These are phyloP conservation scores for Fraxinus albicans DNA, from an alignment of 305 asterid species.

Conservation along the genomic window DNA sequence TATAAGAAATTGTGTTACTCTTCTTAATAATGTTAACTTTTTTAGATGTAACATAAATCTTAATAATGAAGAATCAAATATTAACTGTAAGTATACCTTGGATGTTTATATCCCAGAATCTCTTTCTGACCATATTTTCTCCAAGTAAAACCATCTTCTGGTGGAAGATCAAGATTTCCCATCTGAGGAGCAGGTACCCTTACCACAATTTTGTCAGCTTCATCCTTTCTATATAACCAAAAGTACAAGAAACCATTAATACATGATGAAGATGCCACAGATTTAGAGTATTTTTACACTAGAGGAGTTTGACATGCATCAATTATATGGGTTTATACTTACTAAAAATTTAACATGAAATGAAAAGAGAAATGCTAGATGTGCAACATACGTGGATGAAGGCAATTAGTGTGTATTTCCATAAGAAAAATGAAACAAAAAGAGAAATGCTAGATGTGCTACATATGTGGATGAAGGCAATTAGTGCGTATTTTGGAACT, in stretches of 20 bases:
- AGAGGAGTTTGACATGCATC: no score
- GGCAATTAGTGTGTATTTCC: no score
- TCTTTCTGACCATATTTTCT: slow-evolving; percentile 85
- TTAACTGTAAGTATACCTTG: slow-evolving; percentile 45
- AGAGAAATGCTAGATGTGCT: background rate
- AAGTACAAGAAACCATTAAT: background rate
- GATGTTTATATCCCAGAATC: slow-evolving; percentile 60
- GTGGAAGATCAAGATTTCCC: slow-evolving; percentile 81
- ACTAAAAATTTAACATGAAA: background rate
- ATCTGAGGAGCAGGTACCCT: slow-evolving; percentile 62
- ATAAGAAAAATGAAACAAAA: background rate
- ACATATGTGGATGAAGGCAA: background rate
- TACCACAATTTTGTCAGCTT: slow-evolving; percentile 33
- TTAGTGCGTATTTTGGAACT: background rate
- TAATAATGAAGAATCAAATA: background rate
- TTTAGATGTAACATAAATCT: background rate
- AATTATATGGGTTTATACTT: background rate
- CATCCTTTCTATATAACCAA: slow-evolving; percentile 37
- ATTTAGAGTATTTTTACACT: background rate
- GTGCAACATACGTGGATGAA: no score
- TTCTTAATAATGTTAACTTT: no score
- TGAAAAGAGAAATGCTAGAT: no score
- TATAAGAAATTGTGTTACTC: background rate
- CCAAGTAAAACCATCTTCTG: slow-evolving; percentile 89
- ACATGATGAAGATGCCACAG: background rate